Evolutionary conservation across 2,329 filamentous ascomycete species (phyloP).

Genomic region (Fulvia fulva): DNA sequence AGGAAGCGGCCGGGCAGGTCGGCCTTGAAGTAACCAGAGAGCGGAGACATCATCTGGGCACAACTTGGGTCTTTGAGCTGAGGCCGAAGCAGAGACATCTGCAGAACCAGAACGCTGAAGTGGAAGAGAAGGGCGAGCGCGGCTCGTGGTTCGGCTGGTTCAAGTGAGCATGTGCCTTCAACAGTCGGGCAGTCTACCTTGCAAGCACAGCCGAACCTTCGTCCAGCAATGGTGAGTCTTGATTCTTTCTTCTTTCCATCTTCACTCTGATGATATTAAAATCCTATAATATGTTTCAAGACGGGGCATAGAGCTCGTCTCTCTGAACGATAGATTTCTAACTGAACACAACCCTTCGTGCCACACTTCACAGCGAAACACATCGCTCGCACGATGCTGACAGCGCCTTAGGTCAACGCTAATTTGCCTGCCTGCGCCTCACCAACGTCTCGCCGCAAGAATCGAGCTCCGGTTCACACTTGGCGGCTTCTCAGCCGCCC

Average conservation of each 20-base stretch:
- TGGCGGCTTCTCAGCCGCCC: too few species aligned
- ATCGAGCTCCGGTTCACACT: too few species aligned
- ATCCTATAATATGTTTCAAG: conserved; percentile 34
- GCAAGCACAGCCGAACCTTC: background rate
- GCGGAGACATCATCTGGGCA: conserved; percentile 46
- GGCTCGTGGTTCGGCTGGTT: conserved; percentile 14
- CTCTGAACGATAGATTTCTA: conserved; percentile 20
- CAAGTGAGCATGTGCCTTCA: conserved; percentile 5
- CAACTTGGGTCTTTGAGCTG: conserved; percentile 48
- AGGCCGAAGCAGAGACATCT: conserved; percentile 30
- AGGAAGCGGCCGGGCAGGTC: conserved; percentile 44
- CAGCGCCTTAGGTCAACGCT: too few species aligned
- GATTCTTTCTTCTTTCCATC: background rate
- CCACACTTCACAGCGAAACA: too few species aligned
- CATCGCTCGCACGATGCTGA: too few species aligned
- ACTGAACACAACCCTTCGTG: too few species aligned
- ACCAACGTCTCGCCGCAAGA: too few species aligned
- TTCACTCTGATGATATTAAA: conserved; percentile 27
- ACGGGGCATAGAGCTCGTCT: conserved; percentile 30
- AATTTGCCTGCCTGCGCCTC: too few species aligned
- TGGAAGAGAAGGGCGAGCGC: background rate
- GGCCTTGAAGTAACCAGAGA: conserved; percentile 46
- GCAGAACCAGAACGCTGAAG: background rate
- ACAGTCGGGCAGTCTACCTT: background rate
- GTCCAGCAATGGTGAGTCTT: background rate